phyloP scores from a whole-genome alignment of 352 stramenopile species.

The Globisporangium mamillatum region DNA sequence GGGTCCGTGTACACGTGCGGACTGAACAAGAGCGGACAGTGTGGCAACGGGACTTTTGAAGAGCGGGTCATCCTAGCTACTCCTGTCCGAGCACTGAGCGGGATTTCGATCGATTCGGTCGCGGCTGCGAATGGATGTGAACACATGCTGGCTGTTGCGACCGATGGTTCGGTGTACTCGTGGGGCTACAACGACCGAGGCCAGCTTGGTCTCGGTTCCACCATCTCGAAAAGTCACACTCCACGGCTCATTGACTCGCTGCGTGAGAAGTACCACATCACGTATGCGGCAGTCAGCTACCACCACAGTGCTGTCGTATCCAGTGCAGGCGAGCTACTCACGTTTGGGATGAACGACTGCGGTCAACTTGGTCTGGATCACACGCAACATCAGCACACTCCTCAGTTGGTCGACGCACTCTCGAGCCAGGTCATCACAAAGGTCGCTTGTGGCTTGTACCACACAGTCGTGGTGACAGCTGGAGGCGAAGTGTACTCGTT shows the following conservation, averaged over 20 bases:
- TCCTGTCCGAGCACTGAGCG: conserved; percentile 63
- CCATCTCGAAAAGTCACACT: conserved; percentile 86
- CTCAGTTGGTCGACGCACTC: conserved; percentile 71
- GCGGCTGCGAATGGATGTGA: conserved; percentile 83
- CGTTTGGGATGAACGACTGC: conserved; percentile 89
- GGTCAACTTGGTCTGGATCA: conserved; percentile 81
- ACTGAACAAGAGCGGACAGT: conserved; percentile 88
- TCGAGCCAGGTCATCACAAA: conserved; percentile 68
- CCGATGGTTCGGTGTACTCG: conserved; percentile 75
- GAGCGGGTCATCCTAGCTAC: conserved; percentile 77
- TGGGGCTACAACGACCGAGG: conserved; percentile 89
- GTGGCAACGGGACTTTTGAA: conserved; percentile 85
- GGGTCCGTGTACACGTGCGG: conserved; percentile 76
- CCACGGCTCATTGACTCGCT: conserved; percentile 78
- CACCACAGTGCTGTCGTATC: conserved; percentile 85
- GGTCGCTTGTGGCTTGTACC: conserved; percentile 79
- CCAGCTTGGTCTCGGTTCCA: conserved; percentile 78
- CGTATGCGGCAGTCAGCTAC: conserved; percentile 77
- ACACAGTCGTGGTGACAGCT: conserved; percentile 64
- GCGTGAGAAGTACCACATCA: conserved; percentile 80
- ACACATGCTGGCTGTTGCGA: conserved; percentile 82
- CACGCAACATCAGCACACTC: conserved; percentile 82
- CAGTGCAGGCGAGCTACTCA: conserved; percentile 72
- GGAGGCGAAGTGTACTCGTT: conserved; percentile 81
- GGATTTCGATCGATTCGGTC: conserved; percentile 66